Evolutionary conservation across 495 filamentous ascomycete species (phyloP).

Genomic region (Penicillium cinerascens): DNA sequence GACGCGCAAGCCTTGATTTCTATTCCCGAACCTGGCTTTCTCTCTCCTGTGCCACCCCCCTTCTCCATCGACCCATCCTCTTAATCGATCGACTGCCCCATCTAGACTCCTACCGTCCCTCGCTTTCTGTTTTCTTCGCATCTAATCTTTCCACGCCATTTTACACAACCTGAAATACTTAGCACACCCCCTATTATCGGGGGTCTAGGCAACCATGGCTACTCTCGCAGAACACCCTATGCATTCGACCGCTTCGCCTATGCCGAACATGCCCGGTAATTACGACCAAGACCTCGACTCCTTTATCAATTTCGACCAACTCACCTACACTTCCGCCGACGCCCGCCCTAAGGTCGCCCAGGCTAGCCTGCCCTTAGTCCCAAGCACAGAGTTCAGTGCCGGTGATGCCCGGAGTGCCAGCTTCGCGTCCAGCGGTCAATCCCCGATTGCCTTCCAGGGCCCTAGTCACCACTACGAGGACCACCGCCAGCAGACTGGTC

Average conservation of each 20-base stretch:
- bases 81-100: background rate
- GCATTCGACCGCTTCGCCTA: conserved; percentile 22
- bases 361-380: conserved; percentile 36
- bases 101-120: conserved; percentile 5
- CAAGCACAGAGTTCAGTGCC: conserved; percentile 35
- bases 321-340: conserved; percentile 41
- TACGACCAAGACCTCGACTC: conserved; percentile 50
- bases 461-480: conserved; percentile 92
- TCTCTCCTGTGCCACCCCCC: conserved; percentile 7
- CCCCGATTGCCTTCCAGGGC: conserved; percentile 60
- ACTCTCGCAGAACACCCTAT: conserved; percentile 41
- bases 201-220: conserved; percentile 32
- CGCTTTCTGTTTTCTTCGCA: conserved; percentile 4
- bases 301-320: conserved; percentile 51
- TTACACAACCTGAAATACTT: conserved; percentile 1
- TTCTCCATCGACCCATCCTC: background rate
- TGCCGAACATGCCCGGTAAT: conserved; percentile 26
- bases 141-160: background rate
- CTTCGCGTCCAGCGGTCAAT: conserved; percentile 41
- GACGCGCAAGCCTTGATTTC: conserved; percentile 37
- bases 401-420: conserved; percentile 39
- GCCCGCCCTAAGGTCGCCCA: conserved; percentile 39
- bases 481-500: conserved; percentile 86
- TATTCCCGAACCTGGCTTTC: conserved; percentile 23
- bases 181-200: background rate